These are phyloP conservation scores for Jackrogersella multiformis DNA, from an alignment of 495 filamentous ascomycete genomes.

Conservation along the genomic window DNA sequence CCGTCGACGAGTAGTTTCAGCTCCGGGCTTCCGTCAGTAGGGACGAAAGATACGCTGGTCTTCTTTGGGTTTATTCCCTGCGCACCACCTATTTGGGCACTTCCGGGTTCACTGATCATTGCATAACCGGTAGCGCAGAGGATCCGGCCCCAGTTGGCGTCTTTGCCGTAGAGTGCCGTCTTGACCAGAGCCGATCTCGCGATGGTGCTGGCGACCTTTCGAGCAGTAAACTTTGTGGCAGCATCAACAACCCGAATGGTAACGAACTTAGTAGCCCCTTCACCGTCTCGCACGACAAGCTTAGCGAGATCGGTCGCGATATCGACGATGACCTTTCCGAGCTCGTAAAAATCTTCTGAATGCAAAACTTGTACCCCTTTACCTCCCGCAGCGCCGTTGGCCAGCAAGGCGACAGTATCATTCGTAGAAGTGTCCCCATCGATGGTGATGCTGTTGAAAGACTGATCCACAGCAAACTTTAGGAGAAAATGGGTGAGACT, in stretches of 20 bases:
- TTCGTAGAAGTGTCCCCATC: slow-evolving; percentile 98
- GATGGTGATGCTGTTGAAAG: slow-evolving; percentile 97
- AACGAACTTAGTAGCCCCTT: slow-evolving; percentile 98
- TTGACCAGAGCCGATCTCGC: slow-evolving; percentile 96
- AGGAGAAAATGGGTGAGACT: slow-evolving; percentile 73
- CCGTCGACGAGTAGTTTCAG: slow-evolving; percentile 88
- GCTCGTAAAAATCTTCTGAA: slow-evolving; percentile 69
- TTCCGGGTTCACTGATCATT: slow-evolving; percentile 69
- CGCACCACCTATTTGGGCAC: slow-evolving; percentile 62
- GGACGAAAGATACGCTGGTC: slow-evolving; percentile 92
- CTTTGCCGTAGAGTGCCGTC: slow-evolving; percentile 94
- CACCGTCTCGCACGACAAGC: slow-evolving; percentile 93
- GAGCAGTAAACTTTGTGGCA: slow-evolving; percentile 70
- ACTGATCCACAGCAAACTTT: slow-evolving; percentile 77
- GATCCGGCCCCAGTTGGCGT: slow-evolving; percentile 98
- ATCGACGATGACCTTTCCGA: slow-evolving; percentile 73
- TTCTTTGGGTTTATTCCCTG: slow-evolving; percentile 77
- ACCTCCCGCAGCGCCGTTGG: slow-evolving; percentile 92
- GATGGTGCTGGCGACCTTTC: slow-evolving; percentile 83
- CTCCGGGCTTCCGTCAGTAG: slow-evolving; percentile 80
- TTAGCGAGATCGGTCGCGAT: slow-evolving; percentile 88
- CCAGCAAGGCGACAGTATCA: slow-evolving; percentile 92
- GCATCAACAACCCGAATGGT: slow-evolving; percentile 80
- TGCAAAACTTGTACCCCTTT: slow-evolving; percentile 64
- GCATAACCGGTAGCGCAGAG: slow-evolving; percentile 95